Conservation (phyloP, 2,329 filamentous ascomycete species). For the Fusarium xyrophilum region DNA sequence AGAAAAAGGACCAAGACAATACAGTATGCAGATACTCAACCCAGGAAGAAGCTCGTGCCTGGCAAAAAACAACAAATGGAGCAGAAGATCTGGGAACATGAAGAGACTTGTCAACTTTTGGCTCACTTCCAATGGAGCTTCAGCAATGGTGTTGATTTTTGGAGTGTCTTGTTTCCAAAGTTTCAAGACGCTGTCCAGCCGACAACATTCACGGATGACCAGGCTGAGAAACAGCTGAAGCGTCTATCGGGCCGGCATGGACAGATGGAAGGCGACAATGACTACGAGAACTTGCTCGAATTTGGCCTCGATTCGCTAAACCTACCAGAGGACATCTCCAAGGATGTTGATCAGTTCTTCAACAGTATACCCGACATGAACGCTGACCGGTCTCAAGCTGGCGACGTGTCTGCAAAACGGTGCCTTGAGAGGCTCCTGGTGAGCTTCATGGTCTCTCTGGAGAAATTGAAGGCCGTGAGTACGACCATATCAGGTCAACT, state of each 20-base stretch:
- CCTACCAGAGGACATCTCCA: neutral
- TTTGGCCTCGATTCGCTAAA: neutral
- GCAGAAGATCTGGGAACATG: neutral
- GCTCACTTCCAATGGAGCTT: neutral
- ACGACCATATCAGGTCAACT: fast-evolving
- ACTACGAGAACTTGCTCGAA: fast-evolving
- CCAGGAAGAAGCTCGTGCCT: fast-evolving
- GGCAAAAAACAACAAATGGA: fast-evolving
- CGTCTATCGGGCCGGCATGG: neutral
- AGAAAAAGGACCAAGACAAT: neutral
- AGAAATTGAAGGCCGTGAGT: neutral
- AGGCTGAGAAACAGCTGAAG: neutral
- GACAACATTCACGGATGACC: neutral
- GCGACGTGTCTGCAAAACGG: fast-evolving
- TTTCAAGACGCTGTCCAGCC: neutral
- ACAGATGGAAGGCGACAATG: neutral
- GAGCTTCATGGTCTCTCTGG: neutral
- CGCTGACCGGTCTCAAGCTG: neutral
- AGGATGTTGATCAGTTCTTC: fast-evolving
- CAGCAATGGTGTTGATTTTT: neutral
- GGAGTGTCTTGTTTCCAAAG: fast-evolving
- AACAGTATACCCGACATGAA: fast-evolving
- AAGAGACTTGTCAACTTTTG: fast-evolving
- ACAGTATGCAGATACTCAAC: neutral
- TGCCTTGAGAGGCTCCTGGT: neutral